Conservation (phyloP, 1,284 basidiomycete species). For the Thelephora terrestris region DNA sequence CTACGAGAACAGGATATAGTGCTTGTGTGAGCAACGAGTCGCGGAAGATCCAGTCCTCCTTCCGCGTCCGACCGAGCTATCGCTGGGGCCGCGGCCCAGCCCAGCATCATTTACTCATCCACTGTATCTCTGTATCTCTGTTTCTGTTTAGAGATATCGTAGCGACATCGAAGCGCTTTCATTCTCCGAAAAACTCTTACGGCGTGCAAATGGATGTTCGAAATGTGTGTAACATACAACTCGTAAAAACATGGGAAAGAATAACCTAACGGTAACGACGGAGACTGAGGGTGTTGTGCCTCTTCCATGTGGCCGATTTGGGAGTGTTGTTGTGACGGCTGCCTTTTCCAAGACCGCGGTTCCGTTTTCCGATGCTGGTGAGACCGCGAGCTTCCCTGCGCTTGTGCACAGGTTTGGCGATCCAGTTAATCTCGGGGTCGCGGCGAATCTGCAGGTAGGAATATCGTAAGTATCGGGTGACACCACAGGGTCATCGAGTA, state of each 20-base stretch:
- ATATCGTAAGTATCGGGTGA: conserved; percentile 3
- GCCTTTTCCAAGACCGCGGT: conserved; percentile 93
- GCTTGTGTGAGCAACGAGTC: too few species aligned
- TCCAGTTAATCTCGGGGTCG: conserved; percentile 98
- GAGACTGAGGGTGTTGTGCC: conserved; percentile 96
- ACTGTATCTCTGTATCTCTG: too few species aligned
- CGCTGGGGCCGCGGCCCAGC: too few species aligned
- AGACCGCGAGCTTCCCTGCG: conserved; percentile 96
- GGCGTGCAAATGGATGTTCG: background rate
- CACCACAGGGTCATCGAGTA: conserved; percentile 9
- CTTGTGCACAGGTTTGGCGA: conserved; percentile 97
- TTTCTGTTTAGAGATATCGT: too few species aligned
- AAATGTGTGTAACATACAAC: background rate
- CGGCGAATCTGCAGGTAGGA: conserved; percentile 63
- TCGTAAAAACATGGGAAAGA: background rate
- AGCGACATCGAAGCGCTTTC: too few species aligned
- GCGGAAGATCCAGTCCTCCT: too few species aligned
- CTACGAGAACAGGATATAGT: too few species aligned
- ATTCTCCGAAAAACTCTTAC: too few species aligned
- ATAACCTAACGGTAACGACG: conserved; percentile 86
- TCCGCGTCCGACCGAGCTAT: too few species aligned
- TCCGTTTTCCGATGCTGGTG: conserved; percentile 94
- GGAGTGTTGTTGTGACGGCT: conserved; percentile 92
- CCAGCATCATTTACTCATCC: too few species aligned
- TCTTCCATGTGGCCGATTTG: conserved; percentile 89